Conservation (phyloP, 2,329 filamentous ascomycete genomes). For the Cytospora piceicola region DNA sequence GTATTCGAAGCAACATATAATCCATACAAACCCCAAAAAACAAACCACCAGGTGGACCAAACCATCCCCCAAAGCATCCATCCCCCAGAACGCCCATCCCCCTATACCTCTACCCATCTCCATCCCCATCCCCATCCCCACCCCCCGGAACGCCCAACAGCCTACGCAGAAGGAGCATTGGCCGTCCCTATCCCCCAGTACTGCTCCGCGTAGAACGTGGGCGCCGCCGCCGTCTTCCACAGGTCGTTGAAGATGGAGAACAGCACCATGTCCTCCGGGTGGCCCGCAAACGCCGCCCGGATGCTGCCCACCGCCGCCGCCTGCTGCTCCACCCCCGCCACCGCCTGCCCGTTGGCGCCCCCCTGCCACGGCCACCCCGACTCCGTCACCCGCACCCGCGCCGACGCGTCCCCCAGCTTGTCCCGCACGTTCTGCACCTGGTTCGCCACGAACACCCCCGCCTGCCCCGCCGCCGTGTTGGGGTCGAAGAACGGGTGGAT, state of each 20-base stretch:
- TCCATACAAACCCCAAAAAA: too few relatives aligned
- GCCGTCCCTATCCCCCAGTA: conserved; percentile 68
- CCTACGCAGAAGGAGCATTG: conserved; percentile 28
- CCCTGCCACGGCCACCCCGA: conserved; percentile 82
- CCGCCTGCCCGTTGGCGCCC: conserved; percentile 65
- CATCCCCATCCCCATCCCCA: too few relatives aligned
- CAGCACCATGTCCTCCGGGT: conserved; percentile 61
- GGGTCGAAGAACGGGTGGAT: conserved; percentile 83
- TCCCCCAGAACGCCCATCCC: too few relatives aligned
- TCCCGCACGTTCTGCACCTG: conserved; percentile 53
- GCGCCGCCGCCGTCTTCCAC: conserved; percentile 71
- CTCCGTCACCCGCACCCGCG: conserved; percentile 76
- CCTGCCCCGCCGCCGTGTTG: conserved; percentile 59
- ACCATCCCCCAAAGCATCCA: too few relatives aligned
- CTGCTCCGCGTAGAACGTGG: conserved; percentile 72
- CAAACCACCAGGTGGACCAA: too few relatives aligned
- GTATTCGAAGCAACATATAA: too few relatives aligned
- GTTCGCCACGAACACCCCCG: conserved; percentile 68
- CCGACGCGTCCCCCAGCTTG: conserved; percentile 48
- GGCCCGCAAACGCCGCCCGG: conserved; percentile 58
- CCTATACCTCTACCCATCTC: too few relatives aligned
- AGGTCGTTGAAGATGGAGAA: conserved; percentile 80
- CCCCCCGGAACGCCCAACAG: background rate
- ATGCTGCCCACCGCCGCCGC: conserved; percentile 67
- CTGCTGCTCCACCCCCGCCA: conserved; percentile 72